Evolutionary conservation across 352 stramenopile genomes (phyloP).

Genomic region (Pythium guiyangense): DNA sequence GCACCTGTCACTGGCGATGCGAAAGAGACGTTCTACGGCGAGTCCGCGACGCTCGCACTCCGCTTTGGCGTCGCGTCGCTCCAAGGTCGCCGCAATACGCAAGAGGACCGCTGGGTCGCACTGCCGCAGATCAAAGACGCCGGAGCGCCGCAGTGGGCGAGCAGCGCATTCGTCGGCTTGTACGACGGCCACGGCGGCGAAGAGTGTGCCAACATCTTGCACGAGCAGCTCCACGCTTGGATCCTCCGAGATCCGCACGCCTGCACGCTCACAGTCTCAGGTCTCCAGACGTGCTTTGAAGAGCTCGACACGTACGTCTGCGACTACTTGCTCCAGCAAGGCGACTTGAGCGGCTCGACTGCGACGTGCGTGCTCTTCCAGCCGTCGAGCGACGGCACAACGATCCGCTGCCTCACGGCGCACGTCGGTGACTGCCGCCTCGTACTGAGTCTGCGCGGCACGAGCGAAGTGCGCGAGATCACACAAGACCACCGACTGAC

Average conservation of each 20-base stretch:
- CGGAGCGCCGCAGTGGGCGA: slow-evolving; percentile 9
- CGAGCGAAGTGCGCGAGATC: slow-evolving; percentile 27
- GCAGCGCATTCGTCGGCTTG: slow-evolving; percentile 56
- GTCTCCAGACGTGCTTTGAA: slow-evolving; percentile 46
- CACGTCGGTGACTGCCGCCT: slow-evolving; percentile 79
- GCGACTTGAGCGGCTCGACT: slow-evolving; percentile 75
- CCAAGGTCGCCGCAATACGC: slow-evolving; percentile 59
- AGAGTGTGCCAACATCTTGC: slow-evolving; percentile 65
- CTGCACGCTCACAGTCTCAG: slow-evolving; percentile 16
- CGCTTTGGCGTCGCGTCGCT: slow-evolving; percentile 47
- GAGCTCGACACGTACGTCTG: slow-evolving; percentile 66
- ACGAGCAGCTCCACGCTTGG: slow-evolving; percentile 68
- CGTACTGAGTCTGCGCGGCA: slow-evolving; percentile 43
- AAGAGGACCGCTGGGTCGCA: slow-evolving; percentile 72
- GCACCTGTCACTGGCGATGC: background rate
- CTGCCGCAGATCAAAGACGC: slow-evolving; percentile 28
- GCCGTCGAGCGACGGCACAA: slow-evolving; percentile 1
- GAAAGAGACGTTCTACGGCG: slow-evolving; percentile 30
- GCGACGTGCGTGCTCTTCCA: slow-evolving; percentile 59
- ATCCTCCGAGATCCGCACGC: slow-evolving; percentile 39
- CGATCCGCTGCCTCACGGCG: slow-evolving; percentile 32
- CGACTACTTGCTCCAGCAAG: slow-evolving; percentile 64
- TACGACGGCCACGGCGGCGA: slow-evolving; percentile 85
- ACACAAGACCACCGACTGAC: slow-evolving; percentile 73
- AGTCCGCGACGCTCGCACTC: slow-evolving; percentile 30